Conservation (phyloP, 495 filamentous ascomycete genomes). For the Talaromyces wortmannii region DNA sequence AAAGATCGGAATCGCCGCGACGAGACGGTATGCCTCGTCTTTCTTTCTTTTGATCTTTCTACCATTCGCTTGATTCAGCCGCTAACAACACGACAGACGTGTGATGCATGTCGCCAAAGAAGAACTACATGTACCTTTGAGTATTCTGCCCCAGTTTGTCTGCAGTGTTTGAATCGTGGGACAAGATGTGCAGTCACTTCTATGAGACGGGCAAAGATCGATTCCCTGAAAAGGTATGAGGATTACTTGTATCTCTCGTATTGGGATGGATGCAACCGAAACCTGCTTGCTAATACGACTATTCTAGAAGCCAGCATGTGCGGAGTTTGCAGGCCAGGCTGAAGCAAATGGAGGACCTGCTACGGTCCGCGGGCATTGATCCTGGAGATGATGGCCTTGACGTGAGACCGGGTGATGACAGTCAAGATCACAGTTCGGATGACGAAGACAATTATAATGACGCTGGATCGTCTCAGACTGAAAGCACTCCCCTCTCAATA, state of each 20-base stretch:
- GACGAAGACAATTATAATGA: background rate
- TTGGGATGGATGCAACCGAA: background rate
- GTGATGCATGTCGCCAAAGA: constrained; percentile 1
- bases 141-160: background rate
- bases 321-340: constrained; percentile 86
- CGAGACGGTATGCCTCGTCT: background rate
- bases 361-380: constrained; percentile 54
- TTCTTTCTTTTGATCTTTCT: background rate
- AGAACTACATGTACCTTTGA: background rate
- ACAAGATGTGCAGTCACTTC: background rate
- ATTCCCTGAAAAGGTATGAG: constrained; percentile 1
- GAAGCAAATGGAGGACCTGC: constrained; percentile 75
- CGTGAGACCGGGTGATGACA: background rate
- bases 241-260: background rate
- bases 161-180: background rate
- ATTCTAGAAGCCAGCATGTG: constrained; percentile 82
- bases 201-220: background rate
- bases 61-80: background rate
- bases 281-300: background rate
- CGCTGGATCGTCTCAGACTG: background rate
- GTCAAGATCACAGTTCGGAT: background rate
- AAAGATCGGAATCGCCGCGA: background rate
- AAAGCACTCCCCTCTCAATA: background rate
- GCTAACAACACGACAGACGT: background rate
- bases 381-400: background rate